Evolutionary conservation across 2,329 filamentous ascomycete genomes (phyloP).

Genomic region (Rhytidhysteron rufulum): DNA sequence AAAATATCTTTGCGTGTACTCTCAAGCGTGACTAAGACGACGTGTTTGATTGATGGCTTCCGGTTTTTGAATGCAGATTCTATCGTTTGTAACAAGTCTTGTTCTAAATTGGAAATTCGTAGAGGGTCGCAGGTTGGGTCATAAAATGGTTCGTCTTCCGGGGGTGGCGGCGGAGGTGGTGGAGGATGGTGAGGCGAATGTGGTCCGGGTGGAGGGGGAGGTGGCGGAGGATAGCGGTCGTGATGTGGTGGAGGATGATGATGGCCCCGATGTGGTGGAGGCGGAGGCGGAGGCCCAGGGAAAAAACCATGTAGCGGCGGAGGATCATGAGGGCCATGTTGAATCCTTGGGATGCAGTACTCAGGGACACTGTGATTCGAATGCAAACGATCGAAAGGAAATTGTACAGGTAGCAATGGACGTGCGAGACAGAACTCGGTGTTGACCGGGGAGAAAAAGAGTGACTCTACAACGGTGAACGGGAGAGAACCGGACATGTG

Average conservation of each 20-base stretch:
- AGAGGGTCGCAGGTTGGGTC: constrained; percentile 34
- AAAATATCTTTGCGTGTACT: constrained; percentile 40
- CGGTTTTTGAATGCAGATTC: constrained; percentile 21
- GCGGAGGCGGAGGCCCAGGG: constrained; percentile 3
- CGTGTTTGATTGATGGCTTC: constrained; percentile 35
- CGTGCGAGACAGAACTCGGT: constrained; percentile 7
- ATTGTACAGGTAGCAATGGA: background rate
- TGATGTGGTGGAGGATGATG: background rate
- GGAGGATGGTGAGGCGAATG: background rate
- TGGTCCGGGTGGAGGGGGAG: background rate
- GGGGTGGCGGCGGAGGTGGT: no score
- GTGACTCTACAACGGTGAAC: constrained; percentile 22
- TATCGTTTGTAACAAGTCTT: constrained; percentile 27
- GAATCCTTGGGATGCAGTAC: no score
- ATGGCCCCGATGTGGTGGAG: background rate
- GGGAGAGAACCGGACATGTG: constrained; percentile 36
- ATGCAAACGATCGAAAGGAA: constrained; percentile 1
- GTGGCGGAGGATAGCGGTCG: background rate
- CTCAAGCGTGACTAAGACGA: constrained; percentile 38
- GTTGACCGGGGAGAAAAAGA: constrained; percentile 8
- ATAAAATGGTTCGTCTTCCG: constrained; percentile 15
- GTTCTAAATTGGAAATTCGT: constrained; percentile 35
- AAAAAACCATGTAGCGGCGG: constrained; percentile 4
- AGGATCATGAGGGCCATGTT: no score
- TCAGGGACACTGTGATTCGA: background rate